These are phyloP conservation scores for Pulveroboletus sp. DNA, from an alignment of 1,284 basidiomycete genomes.

Conservation along the genomic window DNA sequence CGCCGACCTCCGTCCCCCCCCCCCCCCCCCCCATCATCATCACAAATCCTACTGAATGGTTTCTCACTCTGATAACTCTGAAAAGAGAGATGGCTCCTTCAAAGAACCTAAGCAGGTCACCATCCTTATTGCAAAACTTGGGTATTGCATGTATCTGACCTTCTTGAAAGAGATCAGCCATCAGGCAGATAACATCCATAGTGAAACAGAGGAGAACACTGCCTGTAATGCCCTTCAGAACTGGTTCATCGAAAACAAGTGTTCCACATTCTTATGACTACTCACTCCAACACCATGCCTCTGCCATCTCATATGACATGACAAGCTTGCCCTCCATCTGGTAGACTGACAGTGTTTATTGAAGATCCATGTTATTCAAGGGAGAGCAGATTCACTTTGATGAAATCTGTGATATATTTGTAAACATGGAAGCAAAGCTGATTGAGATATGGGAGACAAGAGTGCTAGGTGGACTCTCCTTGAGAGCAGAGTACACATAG, in stretches of 20 bases:
- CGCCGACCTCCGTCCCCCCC: too few species aligned
- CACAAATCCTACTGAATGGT: too few species aligned
- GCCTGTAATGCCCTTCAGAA: background rate
- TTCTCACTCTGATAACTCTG: too few species aligned
- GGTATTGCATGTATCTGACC: conserved; percentile 14
- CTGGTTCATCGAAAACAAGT: conserved; percentile 22
- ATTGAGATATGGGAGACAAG: conserved; percentile 17
- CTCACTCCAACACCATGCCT: conserved; percentile 24
- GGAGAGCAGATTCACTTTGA: conserved; percentile 15
- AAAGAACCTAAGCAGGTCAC: conserved; percentile 16
- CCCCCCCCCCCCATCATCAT: too few species aligned
- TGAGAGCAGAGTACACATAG: conserved; percentile 15
- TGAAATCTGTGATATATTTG: conserved; percentile 13
- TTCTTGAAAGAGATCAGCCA: too few species aligned
- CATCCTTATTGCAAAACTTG: conserved; percentile 10
- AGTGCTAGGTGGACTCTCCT: conserved; percentile 9
- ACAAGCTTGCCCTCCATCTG: conserved; percentile 20
- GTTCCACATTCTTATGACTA: conserved; percentile 22
- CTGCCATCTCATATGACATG: conserved; percentile 13
- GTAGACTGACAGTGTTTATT: conserved; percentile 21
- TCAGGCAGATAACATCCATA: too few species aligned
- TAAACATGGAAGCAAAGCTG: conserved; percentile 2
- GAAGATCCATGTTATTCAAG: conserved; percentile 15
- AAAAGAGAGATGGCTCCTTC: conserved; percentile 14
- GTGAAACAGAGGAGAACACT: too few species aligned